phyloP scores from a whole-genome alignment of 768 basidiomycete species.

The Galerina marginata region DNA sequence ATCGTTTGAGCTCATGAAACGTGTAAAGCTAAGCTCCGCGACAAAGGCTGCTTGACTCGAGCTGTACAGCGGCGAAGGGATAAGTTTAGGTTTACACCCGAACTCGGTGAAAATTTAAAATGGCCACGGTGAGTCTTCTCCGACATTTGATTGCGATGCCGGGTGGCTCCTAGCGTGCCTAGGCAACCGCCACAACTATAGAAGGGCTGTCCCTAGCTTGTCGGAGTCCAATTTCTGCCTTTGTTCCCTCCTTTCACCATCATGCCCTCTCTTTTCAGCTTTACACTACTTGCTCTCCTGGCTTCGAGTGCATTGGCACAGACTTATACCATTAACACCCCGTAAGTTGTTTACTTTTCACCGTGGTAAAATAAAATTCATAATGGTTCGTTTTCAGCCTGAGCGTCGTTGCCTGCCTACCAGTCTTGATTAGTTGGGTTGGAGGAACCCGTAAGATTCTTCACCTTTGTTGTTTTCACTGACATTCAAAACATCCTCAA shows the following conservation, averaged over 20 bases:
- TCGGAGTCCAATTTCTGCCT: constrained; percentile 2
- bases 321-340: constrained; percentile 28
- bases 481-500: background rate
- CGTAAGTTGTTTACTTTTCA: constrained; percentile 19
- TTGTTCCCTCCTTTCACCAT: constrained; percentile 4
- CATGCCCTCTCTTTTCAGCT: constrained; percentile 31
- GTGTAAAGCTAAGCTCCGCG: too few relatives aligned
- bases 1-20: too few relatives aligned
- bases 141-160: background rate
- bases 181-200: constrained; percentile 14
- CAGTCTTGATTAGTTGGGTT: constrained; percentile 27
- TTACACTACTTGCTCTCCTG: constrained; percentile 22
- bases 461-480: background rate
- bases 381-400: constrained; percentile 17
- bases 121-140: background rate
- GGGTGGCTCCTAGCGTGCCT: constrained; percentile 11
- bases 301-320: constrained; percentile 29
- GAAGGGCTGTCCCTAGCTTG: constrained; percentile 3
- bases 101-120: background rate
- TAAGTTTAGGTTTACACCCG: too few relatives aligned
- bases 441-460: constrained; percentile 29
- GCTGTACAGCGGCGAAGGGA: too few relatives aligned
- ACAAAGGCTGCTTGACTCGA: too few relatives aligned
- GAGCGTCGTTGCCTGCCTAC: constrained; percentile 31
- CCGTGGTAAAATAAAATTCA: background rate